Percentiles rank a stretch among this genome's conserved stretches.
These are phyloP conservation scores for Globisporangium rhizosaccharum DNA, from an alignment of 352 stramenopile genomes.

Conservation along the genomic window DNA sequence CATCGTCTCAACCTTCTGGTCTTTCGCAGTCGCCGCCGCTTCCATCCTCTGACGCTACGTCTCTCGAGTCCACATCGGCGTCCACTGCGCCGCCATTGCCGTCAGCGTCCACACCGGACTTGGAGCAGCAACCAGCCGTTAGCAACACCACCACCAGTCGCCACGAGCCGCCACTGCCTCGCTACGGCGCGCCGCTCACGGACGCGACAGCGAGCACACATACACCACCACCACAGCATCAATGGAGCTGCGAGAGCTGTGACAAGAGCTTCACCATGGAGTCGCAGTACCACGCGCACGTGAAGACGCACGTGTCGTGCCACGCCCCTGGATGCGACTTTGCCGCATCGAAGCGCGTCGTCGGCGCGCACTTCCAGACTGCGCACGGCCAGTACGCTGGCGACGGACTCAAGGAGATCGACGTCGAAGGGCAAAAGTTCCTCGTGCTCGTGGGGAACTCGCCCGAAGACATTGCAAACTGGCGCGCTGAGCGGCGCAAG, in stretches of 20 bases:
- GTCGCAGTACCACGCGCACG: conserved; percentile 67
- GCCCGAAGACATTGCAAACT: conserved; percentile 72
- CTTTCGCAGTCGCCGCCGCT: not conserved
- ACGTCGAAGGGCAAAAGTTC: conserved; percentile 85
- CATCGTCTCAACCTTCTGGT: not conserved
- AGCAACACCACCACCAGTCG: conserved; percentile 7
- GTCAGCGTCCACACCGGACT: not conserved
- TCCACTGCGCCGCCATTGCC: too few species aligned
- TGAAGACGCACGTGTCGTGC: conserved; percentile 67
- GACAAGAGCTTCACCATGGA: conserved; percentile 65
- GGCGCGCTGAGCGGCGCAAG: conserved; percentile 69
- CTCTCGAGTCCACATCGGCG: too few species aligned
- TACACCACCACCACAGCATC: conserved; percentile 5
- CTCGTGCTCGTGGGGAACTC: conserved; percentile 81
- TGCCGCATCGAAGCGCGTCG: conserved; percentile 68
- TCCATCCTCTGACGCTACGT: not conserved
- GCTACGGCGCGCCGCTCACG: not conserved
- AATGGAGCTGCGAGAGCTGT: conserved; percentile 60
- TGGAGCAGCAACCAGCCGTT: conserved; percentile 1
- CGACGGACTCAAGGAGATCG: conserved; percentile 74
- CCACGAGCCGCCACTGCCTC: too few species aligned
- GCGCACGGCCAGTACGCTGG: conserved; percentile 63
- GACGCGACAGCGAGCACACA: conserved; percentile 3
- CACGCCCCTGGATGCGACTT: conserved; percentile 57
- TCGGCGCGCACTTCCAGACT: conserved; percentile 61